A percentile compares a stretch with the other conserved stretches of the same genome.
These are phyloP conservation scores for Stenogyne calaminthoides DNA, from an alignment of 305 asterid species.

Conservation along the genomic window DNA sequence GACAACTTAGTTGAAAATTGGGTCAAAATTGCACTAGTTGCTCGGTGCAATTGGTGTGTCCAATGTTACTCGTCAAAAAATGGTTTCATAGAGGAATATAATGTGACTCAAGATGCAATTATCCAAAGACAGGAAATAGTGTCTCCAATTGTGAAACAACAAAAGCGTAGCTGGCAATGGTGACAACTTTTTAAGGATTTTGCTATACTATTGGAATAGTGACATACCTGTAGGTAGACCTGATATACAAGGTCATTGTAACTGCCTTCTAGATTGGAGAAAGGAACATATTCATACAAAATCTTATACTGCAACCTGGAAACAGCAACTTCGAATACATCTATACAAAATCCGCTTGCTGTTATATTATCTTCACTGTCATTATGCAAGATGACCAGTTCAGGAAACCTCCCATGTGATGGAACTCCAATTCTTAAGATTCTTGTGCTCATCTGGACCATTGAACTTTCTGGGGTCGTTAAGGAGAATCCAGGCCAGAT, in stretches of 20 bases:
- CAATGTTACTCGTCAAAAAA: too few species aligned
- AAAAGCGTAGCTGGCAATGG: background rate
- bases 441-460: constrained; percentile 19
- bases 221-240: constrained; percentile 35
- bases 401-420: constrained; percentile 17
- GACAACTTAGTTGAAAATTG: too few species aligned
- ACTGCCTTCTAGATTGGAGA: constrained; percentile 15
- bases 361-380: constrained; percentile 19
- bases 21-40: too few species aligned
- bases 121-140: too few species aligned
- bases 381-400: constrained; percentile 14
- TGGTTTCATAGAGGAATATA: too few species aligned
- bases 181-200: background rate
- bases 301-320: constrained; percentile 19
- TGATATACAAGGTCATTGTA: constrained; percentile 34
- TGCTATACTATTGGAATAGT: background rate
- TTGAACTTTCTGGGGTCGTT: constrained; percentile 17
- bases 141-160: background rate
- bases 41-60: too few species aligned
- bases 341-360: constrained; percentile 30
- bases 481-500: constrained; percentile 39
- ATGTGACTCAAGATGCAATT: too few species aligned
- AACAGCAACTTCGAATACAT: constrained; percentile 33
- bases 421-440: constrained; percentile 38
- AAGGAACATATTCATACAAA: constrained; percentile 29